Conservation (phyloP, 2,329 filamentous ascomycete genomes). For the Chrysoporthe deuterocubensis region DNA sequence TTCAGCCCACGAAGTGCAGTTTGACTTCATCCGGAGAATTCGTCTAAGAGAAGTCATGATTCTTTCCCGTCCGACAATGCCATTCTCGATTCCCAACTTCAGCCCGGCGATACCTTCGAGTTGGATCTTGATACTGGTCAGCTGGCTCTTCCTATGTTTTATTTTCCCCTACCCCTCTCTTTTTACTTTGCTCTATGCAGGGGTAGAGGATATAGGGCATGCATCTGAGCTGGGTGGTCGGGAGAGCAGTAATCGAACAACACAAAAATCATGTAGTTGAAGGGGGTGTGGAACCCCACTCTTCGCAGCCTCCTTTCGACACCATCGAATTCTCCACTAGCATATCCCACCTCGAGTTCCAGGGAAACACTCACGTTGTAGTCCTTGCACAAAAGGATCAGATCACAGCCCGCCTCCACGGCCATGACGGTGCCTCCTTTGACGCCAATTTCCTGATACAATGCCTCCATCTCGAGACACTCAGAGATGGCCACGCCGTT, state of each 20-base stretch:
- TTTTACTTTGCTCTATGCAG: too few species aligned
- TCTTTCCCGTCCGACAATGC: constrained; percentile 80
- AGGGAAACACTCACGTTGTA: constrained; percentile 54
- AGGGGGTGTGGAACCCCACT: too few species aligned
- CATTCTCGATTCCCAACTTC: constrained; percentile 87
- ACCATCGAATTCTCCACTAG: background rate
- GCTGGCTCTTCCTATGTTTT: background rate
- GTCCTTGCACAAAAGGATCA: constrained; percentile 85
- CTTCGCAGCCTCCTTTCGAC: background rate
- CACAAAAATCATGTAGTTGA: background rate
- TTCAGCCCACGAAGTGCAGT: constrained; percentile 87
- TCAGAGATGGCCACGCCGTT: constrained; percentile 93
- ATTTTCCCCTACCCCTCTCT: too few species aligned
- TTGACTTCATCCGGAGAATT: constrained; percentile 79
- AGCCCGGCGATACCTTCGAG: constrained; percentile 89
- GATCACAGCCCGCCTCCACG: constrained; percentile 91
- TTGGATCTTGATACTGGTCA: constrained; percentile 57
- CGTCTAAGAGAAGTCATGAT: constrained; percentile 80
- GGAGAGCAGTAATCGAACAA: too few species aligned
- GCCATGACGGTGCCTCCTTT: constrained; percentile 97
- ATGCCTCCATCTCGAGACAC: constrained; percentile 93
- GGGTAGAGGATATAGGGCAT: too few species aligned
- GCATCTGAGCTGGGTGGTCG: too few species aligned
- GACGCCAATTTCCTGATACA: constrained; percentile 95
- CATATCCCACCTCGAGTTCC: background rate